A percentile compares a stretch with the other conserved stretches of the same genome.
Evolutionary conservation across 139 green algal species (phyloP).

Genomic region (Tetradesmus lagerheimii): DNA sequence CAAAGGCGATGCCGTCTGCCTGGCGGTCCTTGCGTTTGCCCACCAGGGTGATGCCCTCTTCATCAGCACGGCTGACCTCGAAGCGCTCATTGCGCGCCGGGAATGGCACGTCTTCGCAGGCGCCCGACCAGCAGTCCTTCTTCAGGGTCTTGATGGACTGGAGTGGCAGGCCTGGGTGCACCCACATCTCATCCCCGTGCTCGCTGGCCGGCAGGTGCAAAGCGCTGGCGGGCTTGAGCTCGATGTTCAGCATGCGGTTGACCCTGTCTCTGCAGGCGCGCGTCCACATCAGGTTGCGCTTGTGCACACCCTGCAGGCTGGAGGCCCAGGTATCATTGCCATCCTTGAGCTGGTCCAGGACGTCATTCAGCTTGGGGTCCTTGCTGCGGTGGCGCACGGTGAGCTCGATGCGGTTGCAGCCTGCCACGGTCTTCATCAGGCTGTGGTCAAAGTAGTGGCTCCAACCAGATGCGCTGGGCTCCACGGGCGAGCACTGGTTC

Average conservation of each 20-base stretch:
- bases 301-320: not conserved
- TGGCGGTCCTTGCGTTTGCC: not conserved
- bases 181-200: too few relatives aligned
- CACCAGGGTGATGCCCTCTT: not conserved
- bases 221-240: not conserved
- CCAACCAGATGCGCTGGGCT: not conserved
- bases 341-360: not conserved
- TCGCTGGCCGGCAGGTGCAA: not conserved
- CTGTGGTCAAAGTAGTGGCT: conserved; percentile 13
- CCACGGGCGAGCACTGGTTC: conserved; percentile 4
- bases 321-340: not conserved
- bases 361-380: not conserved
- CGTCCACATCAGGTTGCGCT: not conserved
- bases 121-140: too few relatives aligned
- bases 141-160: too few relatives aligned
- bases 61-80: not conserved
- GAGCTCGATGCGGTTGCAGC: not conserved
- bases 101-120: not conserved
- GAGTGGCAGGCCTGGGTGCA: too few relatives aligned
- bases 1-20: not conserved
- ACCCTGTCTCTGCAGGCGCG: not conserved
- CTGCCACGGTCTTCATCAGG: not conserved
- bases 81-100: not conserved
- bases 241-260: not conserved
- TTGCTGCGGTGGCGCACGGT: not conserved